These are phyloP conservation scores for Phytophthora crassamura DNA, from an alignment of 352 stramenopile genomes.

Conservation along the genomic window DNA sequence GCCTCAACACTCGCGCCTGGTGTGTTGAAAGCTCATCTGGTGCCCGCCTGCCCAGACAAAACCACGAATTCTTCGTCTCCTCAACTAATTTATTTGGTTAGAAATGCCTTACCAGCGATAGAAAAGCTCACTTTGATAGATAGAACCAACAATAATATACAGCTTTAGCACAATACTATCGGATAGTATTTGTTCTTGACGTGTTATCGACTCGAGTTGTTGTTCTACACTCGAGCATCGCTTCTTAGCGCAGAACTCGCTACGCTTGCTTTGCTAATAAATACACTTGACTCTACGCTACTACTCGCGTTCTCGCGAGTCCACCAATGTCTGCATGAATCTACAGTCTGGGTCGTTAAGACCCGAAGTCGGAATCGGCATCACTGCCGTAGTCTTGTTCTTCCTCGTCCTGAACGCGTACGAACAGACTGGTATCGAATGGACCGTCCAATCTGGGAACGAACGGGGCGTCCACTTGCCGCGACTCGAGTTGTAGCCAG, in stretches of 20 bases:
- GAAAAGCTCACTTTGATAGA: conserved; percentile 24
- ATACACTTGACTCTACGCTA: conserved; percentile 36
- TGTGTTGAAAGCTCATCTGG: not conserved
- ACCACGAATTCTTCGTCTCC: conserved; percentile 19
- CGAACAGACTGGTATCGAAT: conserved; percentile 77
- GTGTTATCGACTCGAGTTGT: conserved; percentile 12
- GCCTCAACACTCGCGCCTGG: not conserved
- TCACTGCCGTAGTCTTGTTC: conserved; percentile 49
- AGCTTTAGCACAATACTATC: conserved; percentile 6
- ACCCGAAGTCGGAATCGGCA: conserved; percentile 51
- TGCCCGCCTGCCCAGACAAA: not conserved
- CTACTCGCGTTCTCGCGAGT: conserved; percentile 29
- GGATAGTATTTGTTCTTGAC: conserved; percentile 1
- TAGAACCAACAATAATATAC: conserved; percentile 12
- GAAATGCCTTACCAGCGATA: conserved; percentile 13
- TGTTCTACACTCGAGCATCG: conserved; percentile 7
- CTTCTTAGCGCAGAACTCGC: conserved; percentile 1
- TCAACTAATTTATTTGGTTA: conserved; percentile 37
- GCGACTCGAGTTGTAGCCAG: conserved; percentile 57
- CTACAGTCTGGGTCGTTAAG: conserved; percentile 41
- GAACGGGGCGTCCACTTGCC: conserved; percentile 57
- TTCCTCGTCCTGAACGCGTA: conserved; percentile 45
- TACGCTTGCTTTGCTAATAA: conserved; percentile 27
- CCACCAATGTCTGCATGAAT: conserved; percentile 22
- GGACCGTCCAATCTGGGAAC: conserved; percentile 59